Percentiles rank a stretch among this genome's conserved stretches.
Evolutionary conservation across 23 red algal genomes (phyloP).

Genomic region (Chondrus crispus): DNA sequence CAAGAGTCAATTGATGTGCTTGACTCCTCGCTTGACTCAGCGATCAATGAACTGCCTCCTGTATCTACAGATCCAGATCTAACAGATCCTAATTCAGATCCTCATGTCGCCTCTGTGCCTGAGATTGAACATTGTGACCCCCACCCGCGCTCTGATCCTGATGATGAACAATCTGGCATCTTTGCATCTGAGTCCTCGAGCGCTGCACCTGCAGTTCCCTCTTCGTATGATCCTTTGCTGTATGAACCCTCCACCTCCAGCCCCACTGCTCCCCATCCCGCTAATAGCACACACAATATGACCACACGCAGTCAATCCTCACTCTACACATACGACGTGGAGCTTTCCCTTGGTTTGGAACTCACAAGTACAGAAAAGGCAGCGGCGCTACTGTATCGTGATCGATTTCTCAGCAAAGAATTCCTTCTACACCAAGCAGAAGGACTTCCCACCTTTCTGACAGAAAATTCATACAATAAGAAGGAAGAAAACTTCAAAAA

Average conservation of each 20-base stretch:
- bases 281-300: background rate
- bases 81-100: too few species aligned
- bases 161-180: too few species aligned
- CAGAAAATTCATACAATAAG: conserved; percentile 7
- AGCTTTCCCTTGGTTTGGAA: background rate
- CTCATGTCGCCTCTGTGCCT: too few species aligned
- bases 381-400: background rate
- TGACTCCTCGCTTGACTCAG: too few species aligned
- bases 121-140: too few species aligned
- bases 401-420: background rate
- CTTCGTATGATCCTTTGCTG: too few species aligned
- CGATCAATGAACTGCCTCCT: too few species aligned
- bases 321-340: background rate
- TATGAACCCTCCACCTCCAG: too few species aligned
- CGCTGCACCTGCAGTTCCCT: too few species aligned
- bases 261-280: too few species aligned
- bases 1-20: conserved; percentile 11
- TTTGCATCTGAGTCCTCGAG: background rate
- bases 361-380: background rate
- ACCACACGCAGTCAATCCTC: background rate
- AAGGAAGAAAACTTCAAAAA: background rate
- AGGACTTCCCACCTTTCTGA: background rate
- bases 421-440: conserved; percentile 18
- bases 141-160: too few species aligned
- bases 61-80: too few species aligned